Evolutionary conservation across 2,329 filamentous ascomycete species (phyloP), one percentile per base, ranked within the genome.

Genomic region (Amesomyces nigricolor): DNA sequence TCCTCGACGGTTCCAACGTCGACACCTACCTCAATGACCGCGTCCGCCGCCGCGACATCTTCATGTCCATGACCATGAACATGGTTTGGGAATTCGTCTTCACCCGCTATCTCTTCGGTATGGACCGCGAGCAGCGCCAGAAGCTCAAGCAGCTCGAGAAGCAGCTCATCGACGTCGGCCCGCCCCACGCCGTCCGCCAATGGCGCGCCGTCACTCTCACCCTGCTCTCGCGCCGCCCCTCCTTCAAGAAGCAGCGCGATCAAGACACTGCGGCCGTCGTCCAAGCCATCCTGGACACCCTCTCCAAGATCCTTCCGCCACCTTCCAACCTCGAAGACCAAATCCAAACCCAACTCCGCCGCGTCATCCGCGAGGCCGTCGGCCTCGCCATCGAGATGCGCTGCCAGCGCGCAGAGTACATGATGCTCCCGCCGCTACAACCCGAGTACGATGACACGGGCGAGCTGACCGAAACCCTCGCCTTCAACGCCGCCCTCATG

Each of bases 11-110:
- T 59, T 90, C 90, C 45, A 91, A 97, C 68, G 91, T 96, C 60
- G 91, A 97, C 71, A 76, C 78, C 56, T 94, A 95, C 67, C 85
- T 99, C 47, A 81, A 82, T 62, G 92, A 99, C 70, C 88, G 95
- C 39, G 87, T 96, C 53, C 86, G 82, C 66, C 86, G 94, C 58
- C 85, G 92, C 58, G 92, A 97, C 70, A 86, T 97, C 56, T 96
- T 99, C 78, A 96, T 97, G 90, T 94, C 91, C 38, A 91, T 99
- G 71, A 89, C 92, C 54, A 97, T 97, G 91, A 94, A 88, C 59
- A 96, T 99, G 91, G 86, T 99, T 50, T 99, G 91, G 91, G 94
- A 99, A 72, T 96, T 95, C 67, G 86, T 99, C 68, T 99, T 99
- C 69, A 96, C 92, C 8, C 85, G 94, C 61, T 99, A 99, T 71